Evolutionary conservation across 176 grass and related monocot genomes (phyloP), one percentile per base, ranked within the genome.

Genomic region (Elaeis guineensis): DNA sequence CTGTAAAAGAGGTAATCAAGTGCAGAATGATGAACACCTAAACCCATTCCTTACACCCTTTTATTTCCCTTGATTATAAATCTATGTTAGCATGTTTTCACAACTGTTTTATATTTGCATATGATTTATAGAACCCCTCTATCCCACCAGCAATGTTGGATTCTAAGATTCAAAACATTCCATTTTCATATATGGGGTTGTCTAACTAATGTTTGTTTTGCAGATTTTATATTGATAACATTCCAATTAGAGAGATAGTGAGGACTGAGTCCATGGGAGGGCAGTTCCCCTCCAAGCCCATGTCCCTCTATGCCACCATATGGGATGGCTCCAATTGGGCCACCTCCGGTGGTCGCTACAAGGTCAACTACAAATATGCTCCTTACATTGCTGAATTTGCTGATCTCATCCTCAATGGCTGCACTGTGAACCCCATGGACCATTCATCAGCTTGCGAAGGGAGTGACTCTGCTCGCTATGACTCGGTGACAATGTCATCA

Each of bases 321-420:
- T 68, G 65, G 65, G 65, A 68, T 68, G 65, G 52, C 26, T 68
- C 65, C 4, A 55, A 28, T 19, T 68, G 65, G 65, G 65, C 65
- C 19, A 68, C 65, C 9, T 68, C 52, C 9, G 65, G 65, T 5
- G 65, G 65, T 0, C 52, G 65, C 8, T 56, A 56, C 52, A 68
- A 56, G 51, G 65, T 68, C 51, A 68, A 68, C 25, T 68, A 68
- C 25, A 68, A 16, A 56, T 68, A 68, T 19, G 65, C 65, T 6
- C 65, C 65, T 3, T 68, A 68, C 8, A 26, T 56, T 17, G 65
- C 65, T 68, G 52, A 68, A 21, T 68, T 68, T 14, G 26, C 54
- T 21, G 24, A 68, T 56, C 52, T 68, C 55, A 18, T 68, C 51
- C 52, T 68, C 65, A 51, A 56, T 35, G 65, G 65, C 18, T 56